Percentiles rank a stretch among this genome's conserved stretches.
Evolutionary conservation across 176 grass and related monocot species (phyloP).

Genomic region (Oryza longistaminata): DNA sequence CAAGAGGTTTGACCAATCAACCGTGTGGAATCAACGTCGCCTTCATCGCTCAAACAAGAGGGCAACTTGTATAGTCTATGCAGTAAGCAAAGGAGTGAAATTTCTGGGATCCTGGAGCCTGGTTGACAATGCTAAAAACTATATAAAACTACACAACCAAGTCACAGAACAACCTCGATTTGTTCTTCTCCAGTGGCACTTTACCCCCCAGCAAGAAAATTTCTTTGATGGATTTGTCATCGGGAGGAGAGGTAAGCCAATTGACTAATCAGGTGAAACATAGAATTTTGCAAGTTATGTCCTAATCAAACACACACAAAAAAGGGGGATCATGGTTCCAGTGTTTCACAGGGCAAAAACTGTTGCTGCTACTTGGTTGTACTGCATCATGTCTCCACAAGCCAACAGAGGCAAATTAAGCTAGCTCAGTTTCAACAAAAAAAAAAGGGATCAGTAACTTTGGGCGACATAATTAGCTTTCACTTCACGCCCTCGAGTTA

Average conservation of each 20-base stretch:
- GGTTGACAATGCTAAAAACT: constrained; percentile 25
- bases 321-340: background rate
- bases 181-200: constrained; percentile 20
- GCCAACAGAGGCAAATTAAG: background rate
- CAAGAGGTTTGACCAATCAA: constrained; percentile 50
- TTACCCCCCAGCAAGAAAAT: background rate
- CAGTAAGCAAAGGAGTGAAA: constrained; percentile 17
- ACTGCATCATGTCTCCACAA: background rate
- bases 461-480: background rate
- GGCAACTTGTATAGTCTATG: constrained; percentile 35
- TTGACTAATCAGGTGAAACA: constrained; percentile 18
- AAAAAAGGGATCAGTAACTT: background rate
- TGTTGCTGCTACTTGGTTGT: background rate
- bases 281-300: constrained; percentile 15
- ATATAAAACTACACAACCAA: background rate
- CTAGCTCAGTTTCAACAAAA: background rate
- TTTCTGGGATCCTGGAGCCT: background rate
- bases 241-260: constrained; percentile 12
- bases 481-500: background rate
- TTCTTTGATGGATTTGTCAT: background rate
- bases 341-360: background rate
- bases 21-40: constrained; percentile 39
- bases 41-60: constrained; percentile 32
- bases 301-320: constrained; percentile 24
- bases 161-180: constrained; percentile 21